Conservation (phyloP, 352 stramenopile genomes). For the Phytophthora vignae region DNA sequence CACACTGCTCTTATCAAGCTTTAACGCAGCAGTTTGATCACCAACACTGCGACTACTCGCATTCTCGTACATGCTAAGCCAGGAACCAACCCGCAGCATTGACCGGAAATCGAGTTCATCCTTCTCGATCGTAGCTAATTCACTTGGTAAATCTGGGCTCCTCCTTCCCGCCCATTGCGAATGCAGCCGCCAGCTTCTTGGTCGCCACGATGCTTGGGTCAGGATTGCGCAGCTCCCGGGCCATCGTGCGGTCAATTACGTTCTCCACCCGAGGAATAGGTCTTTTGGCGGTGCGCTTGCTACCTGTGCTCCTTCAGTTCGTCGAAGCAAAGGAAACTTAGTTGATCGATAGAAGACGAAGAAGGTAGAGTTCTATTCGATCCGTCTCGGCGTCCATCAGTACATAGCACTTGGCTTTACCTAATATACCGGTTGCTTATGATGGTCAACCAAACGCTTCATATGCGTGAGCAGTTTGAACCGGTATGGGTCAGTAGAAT, state of each 20-base stretch:
- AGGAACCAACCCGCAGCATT: slow-evolving; percentile 71
- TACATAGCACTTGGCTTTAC: no score
- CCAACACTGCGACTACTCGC: slow-evolving; percentile 8
- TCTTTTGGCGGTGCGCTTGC: slow-evolving; percentile 27
- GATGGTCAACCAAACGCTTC: no score
- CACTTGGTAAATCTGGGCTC: slow-evolving; percentile 36
- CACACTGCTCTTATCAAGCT: slow-evolving; percentile 45
- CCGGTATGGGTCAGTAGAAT: no score
- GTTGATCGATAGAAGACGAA: neutral
- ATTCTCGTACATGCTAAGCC: slow-evolving; percentile 66
- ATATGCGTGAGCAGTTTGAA: no score
- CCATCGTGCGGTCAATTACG: slow-evolving; percentile 41
- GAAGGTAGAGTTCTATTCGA: neutral
- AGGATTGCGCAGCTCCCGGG: slow-evolving; percentile 38
- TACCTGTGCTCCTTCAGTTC: slow-evolving; percentile 27
- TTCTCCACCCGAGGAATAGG: slow-evolving; percentile 47
- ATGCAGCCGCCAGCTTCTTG: slow-evolving; percentile 42
- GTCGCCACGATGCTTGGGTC: slow-evolving; percentile 37
- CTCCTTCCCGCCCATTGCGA: slow-evolving; percentile 12
- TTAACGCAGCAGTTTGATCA: neutral
- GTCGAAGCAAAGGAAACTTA: slow-evolving; percentile 49
- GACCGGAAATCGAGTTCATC: slow-evolving; percentile 61
- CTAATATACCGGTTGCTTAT: no score
- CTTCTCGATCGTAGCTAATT: slow-evolving; percentile 46
- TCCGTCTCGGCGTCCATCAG: slow-evolving; percentile 29